Conservation (phyloP, 768 basidiomycete genomes). For the Kwoniella heveanensis region DNA sequence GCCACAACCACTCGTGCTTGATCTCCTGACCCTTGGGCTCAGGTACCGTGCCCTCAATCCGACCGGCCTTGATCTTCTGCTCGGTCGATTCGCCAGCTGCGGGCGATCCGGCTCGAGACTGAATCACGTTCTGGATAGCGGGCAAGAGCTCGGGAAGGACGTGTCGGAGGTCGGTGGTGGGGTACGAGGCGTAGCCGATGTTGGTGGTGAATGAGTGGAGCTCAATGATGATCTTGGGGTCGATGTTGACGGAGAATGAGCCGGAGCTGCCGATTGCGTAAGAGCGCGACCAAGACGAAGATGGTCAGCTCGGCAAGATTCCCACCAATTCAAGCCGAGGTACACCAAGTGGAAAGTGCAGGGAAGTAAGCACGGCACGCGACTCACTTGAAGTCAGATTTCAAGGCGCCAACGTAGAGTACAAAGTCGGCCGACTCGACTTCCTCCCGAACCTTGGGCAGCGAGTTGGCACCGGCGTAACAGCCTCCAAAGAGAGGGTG, state of each 20-base stretch:
- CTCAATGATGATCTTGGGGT: conserved; percentile 51
- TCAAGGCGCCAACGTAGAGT: conserved; percentile 52
- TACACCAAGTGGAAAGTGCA: not conserved
- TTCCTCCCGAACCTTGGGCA: conserved; percentile 47
- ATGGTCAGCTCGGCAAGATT: not conserved
- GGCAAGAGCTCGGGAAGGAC: conserved; percentile 51
- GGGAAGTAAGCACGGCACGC: not conserved
- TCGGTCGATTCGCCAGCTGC: conserved; percentile 34
- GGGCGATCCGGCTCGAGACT: conserved; percentile 22
- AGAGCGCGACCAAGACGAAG: no score
- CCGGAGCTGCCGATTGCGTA: no score
- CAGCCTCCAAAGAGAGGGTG: conserved; percentile 53
- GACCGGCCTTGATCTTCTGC: conserved; percentile 38
- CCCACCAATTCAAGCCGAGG: not conserved
- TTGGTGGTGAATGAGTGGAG: conserved; percentile 55
- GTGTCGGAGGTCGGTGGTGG: conserved; percentile 53
- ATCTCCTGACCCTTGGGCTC: conserved; percentile 59
- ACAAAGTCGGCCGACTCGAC: conserved; percentile 55
- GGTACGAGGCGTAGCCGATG: conserved; percentile 50
- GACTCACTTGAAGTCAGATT: conserved; percentile 56
- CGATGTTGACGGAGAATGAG: conserved; percentile 54
- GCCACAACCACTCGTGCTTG: conserved; percentile 83
- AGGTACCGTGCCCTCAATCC: conserved; percentile 24
- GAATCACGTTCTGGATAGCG: conserved; percentile 40
- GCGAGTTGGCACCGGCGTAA: conserved; percentile 53